phyloP scores from a whole-genome alignment of 179 eudicot genomes.

The Beta macrorhiza region DNA sequence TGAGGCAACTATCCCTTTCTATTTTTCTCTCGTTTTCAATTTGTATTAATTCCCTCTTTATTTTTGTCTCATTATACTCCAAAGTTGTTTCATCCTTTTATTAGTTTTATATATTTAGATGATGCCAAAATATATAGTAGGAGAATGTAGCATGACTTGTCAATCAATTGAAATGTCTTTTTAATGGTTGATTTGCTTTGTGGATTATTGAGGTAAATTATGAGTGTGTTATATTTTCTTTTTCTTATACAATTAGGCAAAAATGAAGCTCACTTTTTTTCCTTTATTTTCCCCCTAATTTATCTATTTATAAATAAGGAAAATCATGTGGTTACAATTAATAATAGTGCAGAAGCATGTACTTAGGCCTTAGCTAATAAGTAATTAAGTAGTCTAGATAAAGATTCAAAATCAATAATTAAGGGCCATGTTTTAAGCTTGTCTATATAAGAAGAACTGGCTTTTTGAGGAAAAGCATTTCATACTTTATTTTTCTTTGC shows the following conservation, averaged over 20 bases:
- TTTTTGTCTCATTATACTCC: constrained; percentile 21
- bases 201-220: neutral
- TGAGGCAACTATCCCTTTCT: constrained; percentile 10
- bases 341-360: no score
- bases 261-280: neutral
- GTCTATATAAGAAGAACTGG: constrained; percentile 22
- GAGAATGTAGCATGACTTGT: neutral
- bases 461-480: constrained; percentile 28
- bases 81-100: constrained; percentile 13
- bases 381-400: neutral
- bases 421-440: constrained; percentile 32
- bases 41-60: neutral
- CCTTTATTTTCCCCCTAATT: no score
- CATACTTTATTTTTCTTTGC: constrained; percentile 23
- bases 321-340: no score
- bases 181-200: constrained; percentile 15
- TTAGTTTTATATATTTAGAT: neutral
- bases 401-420: constrained; percentile 10
- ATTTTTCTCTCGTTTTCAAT: neutral
- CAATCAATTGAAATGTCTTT: neutral
- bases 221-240: no score
- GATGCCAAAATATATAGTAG: neutral
- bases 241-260: neutral
- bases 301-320: no score
- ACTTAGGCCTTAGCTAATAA: no score